Percentiles rank a stretch among this genome's conserved stretches.
Conservation (phyloP, 345 rosid genomes). For the Theobroma cacao region DNA sequence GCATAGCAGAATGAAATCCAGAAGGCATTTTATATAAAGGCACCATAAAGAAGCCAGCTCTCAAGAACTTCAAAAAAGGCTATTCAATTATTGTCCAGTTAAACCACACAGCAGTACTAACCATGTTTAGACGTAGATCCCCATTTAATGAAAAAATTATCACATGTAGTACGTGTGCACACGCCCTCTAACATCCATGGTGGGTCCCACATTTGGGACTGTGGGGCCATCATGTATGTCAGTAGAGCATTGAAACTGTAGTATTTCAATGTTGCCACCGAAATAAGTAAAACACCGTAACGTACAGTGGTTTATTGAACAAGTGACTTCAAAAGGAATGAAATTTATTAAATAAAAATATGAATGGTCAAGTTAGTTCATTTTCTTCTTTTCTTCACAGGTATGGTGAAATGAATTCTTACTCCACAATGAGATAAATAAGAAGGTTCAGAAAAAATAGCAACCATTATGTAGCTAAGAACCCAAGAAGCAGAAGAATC, state of each 20-base stretch:
- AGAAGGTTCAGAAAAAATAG: not conserved
- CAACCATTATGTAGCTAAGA: not conserved
- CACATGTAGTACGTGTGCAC: conserved; percentile 7
- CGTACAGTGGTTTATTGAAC: not conserved
- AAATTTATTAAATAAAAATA: not conserved
- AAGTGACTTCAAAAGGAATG: not conserved
- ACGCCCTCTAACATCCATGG: conserved; percentile 3
- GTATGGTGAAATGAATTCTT: not conserved
- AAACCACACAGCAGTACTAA: not conserved
- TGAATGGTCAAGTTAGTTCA: not conserved
- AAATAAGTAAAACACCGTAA: not conserved
- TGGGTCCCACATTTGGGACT: conserved; percentile 1
- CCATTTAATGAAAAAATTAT: not conserved
- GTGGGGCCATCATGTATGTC: not conserved
- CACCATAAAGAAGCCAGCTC: conserved; percentile 3
- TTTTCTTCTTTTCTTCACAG: not conserved
- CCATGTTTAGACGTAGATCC: conserved; percentile 6
- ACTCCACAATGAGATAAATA: not conserved
- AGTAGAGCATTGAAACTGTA: not conserved
- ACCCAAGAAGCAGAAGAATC: not conserved
- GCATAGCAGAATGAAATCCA: not conserved
- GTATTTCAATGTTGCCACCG: not conserved
- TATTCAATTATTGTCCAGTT: conserved; percentile 1
- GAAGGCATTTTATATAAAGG: conserved; percentile 5
- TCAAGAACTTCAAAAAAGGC: not conserved